Evolutionary conservation across 208 protist species (phyloP).

Genomic region (Leishmania guyanensis): DNA sequence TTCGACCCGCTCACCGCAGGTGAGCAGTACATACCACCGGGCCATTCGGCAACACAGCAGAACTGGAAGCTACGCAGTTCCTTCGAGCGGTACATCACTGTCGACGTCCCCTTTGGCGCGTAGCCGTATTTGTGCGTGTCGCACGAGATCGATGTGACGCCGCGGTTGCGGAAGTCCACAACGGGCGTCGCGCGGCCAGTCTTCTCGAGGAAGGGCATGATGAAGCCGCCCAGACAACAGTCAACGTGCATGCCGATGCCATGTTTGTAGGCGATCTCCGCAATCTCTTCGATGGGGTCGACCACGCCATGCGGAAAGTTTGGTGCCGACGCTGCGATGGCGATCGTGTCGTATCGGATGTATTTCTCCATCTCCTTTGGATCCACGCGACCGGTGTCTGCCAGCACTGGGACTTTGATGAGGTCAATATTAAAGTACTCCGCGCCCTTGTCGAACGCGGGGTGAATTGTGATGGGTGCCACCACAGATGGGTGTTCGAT

Average conservation of each 20-base stretch:
- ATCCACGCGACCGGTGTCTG: slow-evolving; percentile 76
- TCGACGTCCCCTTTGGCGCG: slow-evolving; percentile 97
- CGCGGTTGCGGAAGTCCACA: slow-evolving; percentile 96
- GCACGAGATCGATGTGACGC: slow-evolving; percentile 98
- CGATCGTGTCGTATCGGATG: slow-evolving; percentile 96
- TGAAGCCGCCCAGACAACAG: slow-evolving; percentile 97
- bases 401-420: slow-evolving; percentile 91
- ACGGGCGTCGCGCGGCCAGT: slow-evolving; percentile 85
- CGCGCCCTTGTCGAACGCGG: slow-evolving; percentile 98
- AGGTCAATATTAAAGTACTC: slow-evolving; percentile 97
- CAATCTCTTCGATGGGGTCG: slow-evolving; percentile 90
- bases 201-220: slow-evolving; percentile 96
- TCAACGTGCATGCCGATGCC: slow-evolving; percentile 98
- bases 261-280: slow-evolving; percentile 85
- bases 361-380: slow-evolving; percentile 79
- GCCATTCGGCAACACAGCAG: slow-evolving; percentile 95
- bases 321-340: slow-evolving; percentile 95
- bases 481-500: slow-evolving; percentile 93
- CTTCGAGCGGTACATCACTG: slow-evolving; percentile 92
- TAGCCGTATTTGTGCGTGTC: slow-evolving; percentile 99
- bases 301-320: slow-evolving; percentile 96
- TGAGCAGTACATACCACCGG: slow-evolving; percentile 98
- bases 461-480: slow-evolving; percentile 93
- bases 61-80: slow-evolving; percentile 95
- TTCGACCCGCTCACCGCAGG: slow-evolving; percentile 95